Evolutionary conservation across 1,139 yeast species (phyloP).

Genomic region (Zhuliangozyma blackwelliae): DNA sequence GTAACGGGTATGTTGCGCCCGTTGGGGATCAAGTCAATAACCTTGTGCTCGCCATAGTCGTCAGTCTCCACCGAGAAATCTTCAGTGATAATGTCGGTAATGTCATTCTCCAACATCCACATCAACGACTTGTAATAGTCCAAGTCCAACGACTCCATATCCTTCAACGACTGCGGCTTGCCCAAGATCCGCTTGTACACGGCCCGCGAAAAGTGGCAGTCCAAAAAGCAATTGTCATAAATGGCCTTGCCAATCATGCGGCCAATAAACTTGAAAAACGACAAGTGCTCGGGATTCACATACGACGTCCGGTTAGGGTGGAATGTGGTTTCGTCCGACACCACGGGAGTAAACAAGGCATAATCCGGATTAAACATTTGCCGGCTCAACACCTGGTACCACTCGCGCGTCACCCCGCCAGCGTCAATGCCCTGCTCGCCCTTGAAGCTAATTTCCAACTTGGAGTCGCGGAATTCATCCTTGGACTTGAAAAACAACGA

Average conservation of each 20-base stretch:
- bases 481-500: constrained; percentile 76
- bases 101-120: constrained; percentile 97
- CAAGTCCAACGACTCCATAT: constrained; percentile 90
- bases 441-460: constrained; percentile 74
- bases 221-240: constrained; percentile 79
- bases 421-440: constrained; percentile 98
- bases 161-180: constrained; percentile 77
- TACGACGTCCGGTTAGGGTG: constrained; percentile 94
- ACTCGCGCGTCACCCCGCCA: constrained; percentile 96
- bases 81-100: constrained; percentile 95
- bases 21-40: constrained; percentile 71
- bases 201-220: constrained; percentile 94
- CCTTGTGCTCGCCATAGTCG: constrained; percentile 87
- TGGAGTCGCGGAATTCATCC: constrained; percentile 70
- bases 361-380: constrained; percentile 97
- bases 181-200: constrained; percentile 87
- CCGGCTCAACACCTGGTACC: constrained; percentile 92
- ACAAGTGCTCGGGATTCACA: constrained; percentile 88
- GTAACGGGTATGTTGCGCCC: constrained; percentile 79
- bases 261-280: constrained; percentile 93
- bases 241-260: constrained; percentile 93
- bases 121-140: constrained; percentile 88
- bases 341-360: constrained; percentile 88
- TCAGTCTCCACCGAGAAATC: constrained; percentile 92
- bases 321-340: constrained; percentile 89